phyloP scores from a whole-genome alignment of 306 rosid species.

The Malus sieversii region DNA sequence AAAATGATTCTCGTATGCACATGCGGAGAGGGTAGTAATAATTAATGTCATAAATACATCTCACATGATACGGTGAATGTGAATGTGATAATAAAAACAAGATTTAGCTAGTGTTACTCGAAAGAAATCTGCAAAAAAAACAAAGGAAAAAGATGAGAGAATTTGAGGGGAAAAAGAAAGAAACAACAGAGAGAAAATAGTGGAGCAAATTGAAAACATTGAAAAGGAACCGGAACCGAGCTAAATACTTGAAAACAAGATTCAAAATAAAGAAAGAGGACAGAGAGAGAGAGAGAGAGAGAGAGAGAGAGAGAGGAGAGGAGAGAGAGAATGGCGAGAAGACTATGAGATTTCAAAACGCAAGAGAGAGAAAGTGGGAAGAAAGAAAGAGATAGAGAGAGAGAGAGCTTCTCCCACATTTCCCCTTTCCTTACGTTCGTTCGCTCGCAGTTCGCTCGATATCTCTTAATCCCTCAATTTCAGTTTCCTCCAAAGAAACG shows the following conservation, averaged over 20 bases:
- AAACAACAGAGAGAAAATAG: not conserved
- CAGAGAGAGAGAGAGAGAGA: not conserved
- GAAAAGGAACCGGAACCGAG: not conserved
- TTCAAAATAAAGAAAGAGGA: conserved; percentile 11
- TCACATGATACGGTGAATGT: too few relatives aligned
- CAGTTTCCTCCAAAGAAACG: not conserved
- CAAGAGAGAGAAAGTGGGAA: conserved; percentile 21
- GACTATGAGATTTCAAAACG: conserved; percentile 14
- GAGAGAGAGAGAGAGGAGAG: too few relatives aligned
- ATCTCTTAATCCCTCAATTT: not conserved
- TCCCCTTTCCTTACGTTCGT: not conserved
- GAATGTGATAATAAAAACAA: too few relatives aligned
- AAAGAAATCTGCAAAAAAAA: too few relatives aligned
- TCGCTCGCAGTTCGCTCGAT: not conserved
- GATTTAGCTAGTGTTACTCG: too few relatives aligned
- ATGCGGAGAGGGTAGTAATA: too few relatives aligned
- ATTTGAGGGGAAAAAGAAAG: not conserved
- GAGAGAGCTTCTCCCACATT: conserved; percentile 6
- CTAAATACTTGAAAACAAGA: not conserved
- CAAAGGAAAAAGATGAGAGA: too few relatives aligned
- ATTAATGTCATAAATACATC: too few relatives aligned
- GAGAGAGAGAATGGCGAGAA: not conserved
- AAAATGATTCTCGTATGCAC: too few relatives aligned
- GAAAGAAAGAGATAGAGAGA: conserved; percentile 18
- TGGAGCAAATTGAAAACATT: conserved; percentile 3